Evolutionary conservation across 2,329 filamentous ascomycete genomes (phyloP).

Genomic region (Neofusicoccum sp.): DNA sequence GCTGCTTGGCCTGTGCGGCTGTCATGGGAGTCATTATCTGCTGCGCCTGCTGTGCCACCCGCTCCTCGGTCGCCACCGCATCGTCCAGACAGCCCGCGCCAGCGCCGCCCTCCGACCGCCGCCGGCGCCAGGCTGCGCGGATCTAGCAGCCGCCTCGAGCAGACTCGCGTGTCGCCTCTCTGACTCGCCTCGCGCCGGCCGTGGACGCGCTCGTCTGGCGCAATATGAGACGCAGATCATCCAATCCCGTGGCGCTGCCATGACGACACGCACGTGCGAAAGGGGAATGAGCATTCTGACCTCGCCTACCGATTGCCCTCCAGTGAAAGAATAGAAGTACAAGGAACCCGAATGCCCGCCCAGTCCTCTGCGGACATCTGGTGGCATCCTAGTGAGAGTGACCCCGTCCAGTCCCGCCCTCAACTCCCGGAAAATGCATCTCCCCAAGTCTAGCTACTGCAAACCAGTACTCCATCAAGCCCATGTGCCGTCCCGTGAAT

Average conservation of each 20-base stretch:
- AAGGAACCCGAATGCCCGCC: background rate
- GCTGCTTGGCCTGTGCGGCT: background rate
- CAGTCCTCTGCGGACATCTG: too few relatives aligned
- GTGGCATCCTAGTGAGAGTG: background rate
- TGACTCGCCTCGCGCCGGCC: too few relatives aligned
- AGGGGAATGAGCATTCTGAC: background rate
- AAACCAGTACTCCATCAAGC: background rate
- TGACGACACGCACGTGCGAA: background rate
- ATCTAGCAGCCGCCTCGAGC: too few relatives aligned
- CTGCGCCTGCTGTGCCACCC: background rate
- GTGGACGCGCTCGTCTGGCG: background rate
- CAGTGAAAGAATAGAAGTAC: background rate
- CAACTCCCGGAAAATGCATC: constrained; percentile 11
- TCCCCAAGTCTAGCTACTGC: background rate
- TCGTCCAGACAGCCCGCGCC: background rate
- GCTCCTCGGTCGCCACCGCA: background rate
- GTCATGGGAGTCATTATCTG: background rate
- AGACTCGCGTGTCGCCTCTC: too few relatives aligned
- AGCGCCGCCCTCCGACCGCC: too few relatives aligned
- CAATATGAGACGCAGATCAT: background rate
- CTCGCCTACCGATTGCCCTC: background rate
- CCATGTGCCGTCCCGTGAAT: background rate
- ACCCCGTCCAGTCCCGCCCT: background rate
- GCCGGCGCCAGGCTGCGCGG: too few relatives aligned
- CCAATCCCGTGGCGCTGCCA: background rate